Percentiles rank a stretch among this genome's conserved stretches.
Conservation (phyloP, 768 basidiomycete genomes). For the Rhizopogon roseolus region DNA sequence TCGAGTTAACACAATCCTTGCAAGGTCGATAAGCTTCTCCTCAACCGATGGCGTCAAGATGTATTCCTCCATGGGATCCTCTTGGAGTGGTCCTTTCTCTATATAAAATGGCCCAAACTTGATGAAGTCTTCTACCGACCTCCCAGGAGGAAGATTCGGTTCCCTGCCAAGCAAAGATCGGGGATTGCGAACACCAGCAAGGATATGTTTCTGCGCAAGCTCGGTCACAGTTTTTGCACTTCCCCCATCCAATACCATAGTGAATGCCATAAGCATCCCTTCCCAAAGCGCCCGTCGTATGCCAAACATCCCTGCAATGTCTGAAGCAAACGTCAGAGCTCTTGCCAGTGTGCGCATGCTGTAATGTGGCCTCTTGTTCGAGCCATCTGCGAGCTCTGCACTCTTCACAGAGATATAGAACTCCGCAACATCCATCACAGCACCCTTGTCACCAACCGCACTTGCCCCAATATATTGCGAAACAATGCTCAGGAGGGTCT, state of each 20-base stretch:
- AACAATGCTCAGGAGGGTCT: slow-evolving; percentile 84
- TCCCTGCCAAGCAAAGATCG: slow-evolving; percentile 70
- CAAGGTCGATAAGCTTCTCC: slow-evolving; percentile 89
- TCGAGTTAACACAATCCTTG: slow-evolving; percentile 82
- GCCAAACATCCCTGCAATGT: slow-evolving; percentile 71
- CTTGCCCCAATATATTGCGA: slow-evolving; percentile 82
- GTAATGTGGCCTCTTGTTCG: slow-evolving; percentile 90
- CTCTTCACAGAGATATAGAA: slow-evolving; percentile 82
- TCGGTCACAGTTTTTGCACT: slow-evolving; percentile 63
- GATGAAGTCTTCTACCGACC: slow-evolving; percentile 52
- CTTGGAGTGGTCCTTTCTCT: slow-evolving; percentile 65
- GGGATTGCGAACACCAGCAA: slow-evolving; percentile 76
- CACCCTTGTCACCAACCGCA: slow-evolving; percentile 79
- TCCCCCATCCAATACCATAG: slow-evolving; percentile 80
- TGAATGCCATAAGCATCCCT: slow-evolving; percentile 96
- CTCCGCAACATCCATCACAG: slow-evolving; percentile 88
- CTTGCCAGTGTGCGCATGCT: slow-evolving; percentile 95
- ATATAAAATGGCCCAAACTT: slow-evolving; percentile 93
- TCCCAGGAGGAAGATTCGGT: slow-evolving; percentile 47
- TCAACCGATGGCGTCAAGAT: slow-evolving; percentile 96
- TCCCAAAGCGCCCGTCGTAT: slow-evolving; percentile 90
- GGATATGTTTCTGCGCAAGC: slow-evolving; percentile 73
- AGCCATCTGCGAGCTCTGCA: slow-evolving; percentile 85
- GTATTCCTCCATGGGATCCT: slow-evolving; percentile 71
- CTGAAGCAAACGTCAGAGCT: slow-evolving; percentile 85